Evolutionary conservation across 129 eudicot genomes (phyloP).

Genomic region (Flaveria trinervia): DNA sequence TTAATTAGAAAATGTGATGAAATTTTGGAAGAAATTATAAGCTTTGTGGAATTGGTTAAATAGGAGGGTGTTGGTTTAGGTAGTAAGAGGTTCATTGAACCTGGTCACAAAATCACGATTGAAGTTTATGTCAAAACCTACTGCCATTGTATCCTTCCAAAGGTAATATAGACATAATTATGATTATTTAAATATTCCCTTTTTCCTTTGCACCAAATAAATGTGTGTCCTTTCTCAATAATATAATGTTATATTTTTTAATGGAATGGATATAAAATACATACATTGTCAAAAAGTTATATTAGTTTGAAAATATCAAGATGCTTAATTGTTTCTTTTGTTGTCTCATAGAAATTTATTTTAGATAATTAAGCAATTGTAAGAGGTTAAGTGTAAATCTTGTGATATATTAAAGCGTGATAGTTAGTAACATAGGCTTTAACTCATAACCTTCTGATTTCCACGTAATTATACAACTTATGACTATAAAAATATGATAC

Average conservation of each 20-base stretch:
- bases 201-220: conserved; percentile 22
- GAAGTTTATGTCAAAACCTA: conserved; percentile 20
- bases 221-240: conserved; percentile 11
- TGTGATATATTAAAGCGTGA: no score
- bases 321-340: not conserved
- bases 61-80: conserved; percentile 14
- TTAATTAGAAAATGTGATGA: not conserved
- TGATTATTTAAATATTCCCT: conserved; percentile 13
- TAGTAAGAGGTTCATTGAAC: conserved; percentile 33
- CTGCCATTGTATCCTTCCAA: conserved; percentile 23
- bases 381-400: no score
- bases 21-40: not conserved
- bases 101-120: conserved; percentile 18
- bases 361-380: not conserved
- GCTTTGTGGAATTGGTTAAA: conserved; percentile 14
- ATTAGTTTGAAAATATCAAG: not conserved
- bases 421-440: no score
- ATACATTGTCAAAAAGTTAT: not conserved
- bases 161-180: conserved; percentile 3
- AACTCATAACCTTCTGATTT: no score
- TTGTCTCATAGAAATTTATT: not conserved
- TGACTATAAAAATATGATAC: no score
- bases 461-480: no score
- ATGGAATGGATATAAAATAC: not conserved
- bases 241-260: conserved; percentile 7